Evolutionary conservation across 768 basidiomycete species (phyloP), one percentile per base, ranked within the genome.

Genomic region (Leccinellum albellum): DNA sequence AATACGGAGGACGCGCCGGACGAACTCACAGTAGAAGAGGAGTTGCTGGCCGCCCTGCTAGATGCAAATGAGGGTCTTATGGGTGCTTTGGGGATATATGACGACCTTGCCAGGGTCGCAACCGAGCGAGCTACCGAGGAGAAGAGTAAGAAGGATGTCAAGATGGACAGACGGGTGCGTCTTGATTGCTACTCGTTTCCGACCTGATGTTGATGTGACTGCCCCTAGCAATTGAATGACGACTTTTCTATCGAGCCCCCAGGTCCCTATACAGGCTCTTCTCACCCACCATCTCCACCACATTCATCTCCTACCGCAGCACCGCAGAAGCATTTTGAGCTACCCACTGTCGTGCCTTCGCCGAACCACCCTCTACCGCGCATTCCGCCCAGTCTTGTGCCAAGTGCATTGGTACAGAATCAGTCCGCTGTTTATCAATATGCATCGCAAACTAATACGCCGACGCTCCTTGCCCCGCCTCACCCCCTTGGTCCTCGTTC

Each of bases 401-500:
- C 69, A 7, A 59, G 44, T 52, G 51, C 59, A 20, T 28, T 59
- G 46, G 21, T 44, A 31, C 61, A 54, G 57, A 65, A 47, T 21
- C 66, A 61, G 45, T 45, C 40, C 7, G 35, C 56, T 0, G 61
- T 61, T 4, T 62, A 64, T 54, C 66, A 61, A 29, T 64, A 61
- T 53, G 62, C 64, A 53, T 60, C 72, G 8, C 70, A 73, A 54
- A 2, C 60, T 51, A 67, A 69, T 56, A 64, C 64, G 50, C 60
- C 68, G 55, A 68, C 73, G 17, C 71, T 73, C 6, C 79, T 89
- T 23, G 85, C 81, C 0, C 85, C 88, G 3, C 89, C 88, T 2
- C 86, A 83, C 20, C 88, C 89, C 1, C 79, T 86, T 52, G 89
- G 89, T 1, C 89, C 90, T 29, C 87, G 88, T 23, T 81, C 78